phyloP scores from a whole-genome alignment of 2,329 filamentous ascomycete genomes.

The Plenodomus tracheiphilus region DNA sequence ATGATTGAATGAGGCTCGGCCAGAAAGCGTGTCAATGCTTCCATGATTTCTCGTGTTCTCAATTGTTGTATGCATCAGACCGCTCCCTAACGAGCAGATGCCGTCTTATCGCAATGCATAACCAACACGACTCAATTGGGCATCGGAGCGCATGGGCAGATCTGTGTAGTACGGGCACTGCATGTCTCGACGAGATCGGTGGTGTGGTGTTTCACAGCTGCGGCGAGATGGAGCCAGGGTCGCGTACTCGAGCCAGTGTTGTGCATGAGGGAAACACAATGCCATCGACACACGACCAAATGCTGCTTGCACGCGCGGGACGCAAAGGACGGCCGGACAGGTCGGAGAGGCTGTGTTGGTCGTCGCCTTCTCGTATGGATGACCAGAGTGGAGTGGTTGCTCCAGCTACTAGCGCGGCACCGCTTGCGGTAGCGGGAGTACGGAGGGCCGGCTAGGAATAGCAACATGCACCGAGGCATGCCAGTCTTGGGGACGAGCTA shows the following conservation, averaged over 20 bases:
- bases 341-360: background rate
- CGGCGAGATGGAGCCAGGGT: slow-evolving; percentile 1
- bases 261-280: slow-evolving; percentile 1
- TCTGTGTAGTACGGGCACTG: slow-evolving; percentile 1
- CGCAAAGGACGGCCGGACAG: background rate
- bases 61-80: too few relatives aligned
- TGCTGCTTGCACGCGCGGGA: background rate
- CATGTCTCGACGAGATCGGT: slow-evolving; percentile 10
- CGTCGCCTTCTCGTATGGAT: background rate
- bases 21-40: too few relatives aligned
- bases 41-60: too few relatives aligned
- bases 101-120: too few relatives aligned
- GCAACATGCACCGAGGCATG: background rate
- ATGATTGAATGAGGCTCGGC: too few relatives aligned
- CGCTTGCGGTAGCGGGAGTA: background rate
- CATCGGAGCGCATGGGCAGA: too few relatives aligned
- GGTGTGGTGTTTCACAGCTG: slow-evolving; percentile 19
- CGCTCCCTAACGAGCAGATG: too few relatives aligned
- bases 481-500: background rate
- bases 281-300: background rate
- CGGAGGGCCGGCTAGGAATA: background rate
- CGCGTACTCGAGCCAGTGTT: slow-evolving; percentile 6
- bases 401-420: background rate
- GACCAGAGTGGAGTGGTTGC: background rate
- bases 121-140: too few relatives aligned